Conservation (phyloP, 2,329 filamentous ascomycete species). For the Fusarium chuoi region DNA sequence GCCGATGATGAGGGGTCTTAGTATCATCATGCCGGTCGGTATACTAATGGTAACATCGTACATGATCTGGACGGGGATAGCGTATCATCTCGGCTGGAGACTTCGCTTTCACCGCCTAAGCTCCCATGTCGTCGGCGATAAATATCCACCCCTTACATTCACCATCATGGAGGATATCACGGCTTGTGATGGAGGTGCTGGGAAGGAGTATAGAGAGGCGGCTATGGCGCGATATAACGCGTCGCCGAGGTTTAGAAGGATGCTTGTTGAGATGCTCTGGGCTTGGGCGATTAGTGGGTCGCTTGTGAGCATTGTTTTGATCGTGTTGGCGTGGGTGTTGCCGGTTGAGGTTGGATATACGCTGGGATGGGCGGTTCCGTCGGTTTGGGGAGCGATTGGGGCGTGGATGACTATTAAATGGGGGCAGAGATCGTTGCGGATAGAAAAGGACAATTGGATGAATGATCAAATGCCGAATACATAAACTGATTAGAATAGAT, state of each 20-base stretch:
- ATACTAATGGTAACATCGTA: slow-evolving; percentile 28
- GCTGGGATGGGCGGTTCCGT: slow-evolving; percentile 17
- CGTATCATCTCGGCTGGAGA: slow-evolving; percentile 20
- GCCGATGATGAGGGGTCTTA: slow-evolving; percentile 25
- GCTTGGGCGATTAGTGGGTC: slow-evolving; percentile 11
- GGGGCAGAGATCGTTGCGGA: slow-evolving; percentile 25
- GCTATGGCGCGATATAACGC: slow-evolving; percentile 22
- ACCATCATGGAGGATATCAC: slow-evolving; percentile 31
- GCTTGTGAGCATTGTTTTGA: background rate
- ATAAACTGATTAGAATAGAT: background rate
- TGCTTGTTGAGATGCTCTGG: slow-evolving; percentile 29
- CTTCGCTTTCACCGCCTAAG: slow-evolving; percentile 17
- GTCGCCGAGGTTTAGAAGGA: slow-evolving; percentile 20
- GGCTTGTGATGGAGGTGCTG: slow-evolving; percentile 20
- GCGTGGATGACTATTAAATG: slow-evolving; percentile 26
- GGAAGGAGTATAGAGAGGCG: slow-evolving; percentile 21
- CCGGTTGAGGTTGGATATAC: slow-evolving; percentile 19
- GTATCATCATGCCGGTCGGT: slow-evolving; percentile 31
- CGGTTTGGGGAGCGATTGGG: slow-evolving; percentile 21
- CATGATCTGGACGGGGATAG: slow-evolving; percentile 29
- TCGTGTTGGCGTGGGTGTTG: slow-evolving; percentile 13
- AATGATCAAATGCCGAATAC: background rate
- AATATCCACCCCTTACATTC: slow-evolving; percentile 20
- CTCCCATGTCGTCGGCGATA: slow-evolving; percentile 12
- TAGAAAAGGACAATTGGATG: slow-evolving; percentile 27